Evolutionary conservation across 345 rosid genomes (phyloP).

Genomic region (Trapa bicornis): DNA sequence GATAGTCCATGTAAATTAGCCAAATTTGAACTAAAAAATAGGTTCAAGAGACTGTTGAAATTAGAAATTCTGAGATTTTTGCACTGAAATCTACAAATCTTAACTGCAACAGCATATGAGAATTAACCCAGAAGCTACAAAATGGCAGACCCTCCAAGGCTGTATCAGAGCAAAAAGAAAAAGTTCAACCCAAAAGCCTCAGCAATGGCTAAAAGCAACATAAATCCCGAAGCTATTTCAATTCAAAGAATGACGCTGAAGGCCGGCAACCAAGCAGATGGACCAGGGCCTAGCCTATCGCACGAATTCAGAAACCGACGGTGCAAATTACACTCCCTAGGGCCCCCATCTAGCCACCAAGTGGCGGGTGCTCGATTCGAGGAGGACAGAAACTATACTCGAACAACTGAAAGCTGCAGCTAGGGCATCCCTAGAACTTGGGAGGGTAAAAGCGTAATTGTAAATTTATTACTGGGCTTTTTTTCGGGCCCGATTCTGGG

Average conservation of each 20-base stretch:
- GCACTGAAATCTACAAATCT: no score
- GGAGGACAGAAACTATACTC: neutral
- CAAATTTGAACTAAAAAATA: no score
- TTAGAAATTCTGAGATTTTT: no score
- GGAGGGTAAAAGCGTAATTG: constrained; percentile 13
- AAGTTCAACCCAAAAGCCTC: no score
- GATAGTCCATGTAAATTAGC: no score
- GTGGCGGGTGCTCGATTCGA: neutral
- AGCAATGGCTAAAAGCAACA: no score
- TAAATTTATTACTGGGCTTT: neutral
- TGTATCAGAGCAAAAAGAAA: no score
- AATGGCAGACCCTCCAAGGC: no score
- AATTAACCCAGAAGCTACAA: no score
- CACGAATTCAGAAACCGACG: constrained; percentile 94
- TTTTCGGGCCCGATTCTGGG: neutral
- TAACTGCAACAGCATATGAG: no score
- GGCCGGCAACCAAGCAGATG: constrained; percentile 87
- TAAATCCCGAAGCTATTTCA: neutral
- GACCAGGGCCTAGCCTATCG: constrained; percentile 78
- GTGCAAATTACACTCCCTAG: constrained; percentile 76
- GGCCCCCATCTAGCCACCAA: constrained; percentile 48
- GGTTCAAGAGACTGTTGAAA: no score
- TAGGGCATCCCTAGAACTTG: neutral
- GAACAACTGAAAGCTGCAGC: neutral
- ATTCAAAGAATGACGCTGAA: neutral